Conservation (phyloP, 2,329 filamentous ascomycete genomes). For the Botrytis pseudocinerea region DNA sequence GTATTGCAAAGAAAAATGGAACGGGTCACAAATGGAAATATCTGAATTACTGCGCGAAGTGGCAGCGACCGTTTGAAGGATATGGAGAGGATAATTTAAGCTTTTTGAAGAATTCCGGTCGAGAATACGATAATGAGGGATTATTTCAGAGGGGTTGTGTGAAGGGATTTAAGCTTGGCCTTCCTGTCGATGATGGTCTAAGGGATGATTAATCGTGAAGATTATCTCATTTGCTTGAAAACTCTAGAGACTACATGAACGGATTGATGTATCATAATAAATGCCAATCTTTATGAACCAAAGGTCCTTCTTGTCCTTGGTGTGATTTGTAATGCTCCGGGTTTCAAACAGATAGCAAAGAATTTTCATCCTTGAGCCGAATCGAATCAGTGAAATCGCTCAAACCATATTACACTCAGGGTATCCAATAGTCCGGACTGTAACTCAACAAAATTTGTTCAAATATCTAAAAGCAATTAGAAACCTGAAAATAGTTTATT, state of each 20-base stretch:
- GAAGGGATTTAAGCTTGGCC: slow-evolving; percentile 21
- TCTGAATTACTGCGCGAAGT: slow-evolving; percentile 39
- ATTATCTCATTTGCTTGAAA: neutral
- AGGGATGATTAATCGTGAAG: neutral
- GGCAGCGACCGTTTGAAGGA: slow-evolving; percentile 39
- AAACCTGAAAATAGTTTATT: too few species aligned
- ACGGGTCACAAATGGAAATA: slow-evolving; percentile 37
- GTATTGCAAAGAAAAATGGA: slow-evolving; percentile 33
- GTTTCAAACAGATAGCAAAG: neutral
- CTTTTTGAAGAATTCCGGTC: slow-evolving; percentile 25
- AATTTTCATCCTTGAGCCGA: rapidly evolving
- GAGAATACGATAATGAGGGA: slow-evolving; percentile 24
- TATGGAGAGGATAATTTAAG: slow-evolving; percentile 37
- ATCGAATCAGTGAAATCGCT: neutral
- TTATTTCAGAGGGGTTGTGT: slow-evolving; percentile 24
- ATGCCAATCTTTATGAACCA: neutral
- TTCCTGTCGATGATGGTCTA: too few species aligned
- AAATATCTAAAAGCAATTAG: too few species aligned
- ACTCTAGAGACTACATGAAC: neutral
- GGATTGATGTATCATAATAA: neutral
- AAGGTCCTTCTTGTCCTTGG: neutral
- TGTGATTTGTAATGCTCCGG: neutral
- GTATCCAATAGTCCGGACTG: too few species aligned
- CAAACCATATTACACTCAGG: neutral
- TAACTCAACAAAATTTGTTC: too few species aligned